A percentile compares a stretch with the other conserved stretches of the same genome.
phyloP scores from a whole-genome alignment of 108 stramenopile species.

The Chaetoceros tenuissimus region DNA sequence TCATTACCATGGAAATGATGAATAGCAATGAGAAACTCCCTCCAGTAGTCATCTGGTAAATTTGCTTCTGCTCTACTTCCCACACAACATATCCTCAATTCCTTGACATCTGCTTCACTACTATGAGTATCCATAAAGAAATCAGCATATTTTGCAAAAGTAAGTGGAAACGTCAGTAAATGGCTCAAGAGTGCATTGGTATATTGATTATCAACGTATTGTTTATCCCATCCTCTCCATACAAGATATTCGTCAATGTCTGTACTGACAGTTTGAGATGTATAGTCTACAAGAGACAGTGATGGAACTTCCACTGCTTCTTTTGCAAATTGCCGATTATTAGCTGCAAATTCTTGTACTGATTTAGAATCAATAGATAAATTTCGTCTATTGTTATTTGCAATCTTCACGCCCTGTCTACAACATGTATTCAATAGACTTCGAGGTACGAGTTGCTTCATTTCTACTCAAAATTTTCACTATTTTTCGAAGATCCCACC shows the following conservation, averaged over 20 bases:
- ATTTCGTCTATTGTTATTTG: too few species aligned
- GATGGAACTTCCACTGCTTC: background rate
- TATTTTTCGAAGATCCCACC: too few species aligned
- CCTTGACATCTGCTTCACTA: background rate
- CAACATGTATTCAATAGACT: too few species aligned
- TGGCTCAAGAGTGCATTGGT: conserved; percentile 51
- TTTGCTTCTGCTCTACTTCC: conserved; percentile 83
- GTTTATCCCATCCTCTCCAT: conserved; percentile 44
- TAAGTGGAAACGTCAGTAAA: conserved; percentile 67
- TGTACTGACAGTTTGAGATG: background rate
- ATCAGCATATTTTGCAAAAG: conserved; percentile 24
- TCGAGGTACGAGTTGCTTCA: too few species aligned
- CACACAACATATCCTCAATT: conserved; percentile 46
- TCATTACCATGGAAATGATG: background rate
- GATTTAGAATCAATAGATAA: background rate
- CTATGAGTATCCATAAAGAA: background rate
- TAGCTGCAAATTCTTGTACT: background rate
- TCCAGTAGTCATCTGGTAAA: conserved; percentile 75
- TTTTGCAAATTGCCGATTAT: background rate
- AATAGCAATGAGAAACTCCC: conserved; percentile 41
- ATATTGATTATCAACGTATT: conserved; percentile 7
- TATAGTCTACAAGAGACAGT: background rate
- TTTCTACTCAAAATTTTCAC: too few species aligned
- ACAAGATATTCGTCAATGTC: conserved; percentile 42
- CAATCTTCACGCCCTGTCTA: too few species aligned